Conservation (phyloP, 2,329 filamentous ascomycete species). For the Talaromyces marneffei region DNA sequence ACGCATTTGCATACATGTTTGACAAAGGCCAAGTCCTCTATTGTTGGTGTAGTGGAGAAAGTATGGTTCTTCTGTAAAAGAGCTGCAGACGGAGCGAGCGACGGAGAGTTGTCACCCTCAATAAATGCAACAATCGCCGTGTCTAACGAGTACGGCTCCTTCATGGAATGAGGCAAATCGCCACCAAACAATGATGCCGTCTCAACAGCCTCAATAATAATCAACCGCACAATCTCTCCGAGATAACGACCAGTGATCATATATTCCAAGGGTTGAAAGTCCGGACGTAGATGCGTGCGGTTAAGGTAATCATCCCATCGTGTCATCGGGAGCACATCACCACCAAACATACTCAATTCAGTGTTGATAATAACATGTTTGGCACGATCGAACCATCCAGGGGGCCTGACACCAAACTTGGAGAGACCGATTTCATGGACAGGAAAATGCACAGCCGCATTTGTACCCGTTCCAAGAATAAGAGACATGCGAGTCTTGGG, state of each 20-base stretch:
- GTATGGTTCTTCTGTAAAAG: constrained; percentile 50
- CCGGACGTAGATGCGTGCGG: constrained; percentile 50
- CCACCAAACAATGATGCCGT: constrained; percentile 53
- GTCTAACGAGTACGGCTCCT: constrained; percentile 55
- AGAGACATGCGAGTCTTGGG: constrained; percentile 57
- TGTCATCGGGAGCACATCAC: constrained; percentile 51
- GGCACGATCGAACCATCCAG: constrained; percentile 52
- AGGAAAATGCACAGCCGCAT: constrained; percentile 58
- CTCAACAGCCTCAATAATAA: constrained; percentile 55
- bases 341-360: constrained; percentile 61
- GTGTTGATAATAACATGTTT: constrained; percentile 60
- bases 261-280: constrained; percentile 62
- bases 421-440: constrained; percentile 47
- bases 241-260: constrained; percentile 59
- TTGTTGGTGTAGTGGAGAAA: constrained; percentile 40
- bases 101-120: constrained; percentile 42
- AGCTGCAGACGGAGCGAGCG: constrained; percentile 35
- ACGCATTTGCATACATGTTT: constrained; percentile 49
- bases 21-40: constrained; percentile 51
- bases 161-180: constrained; percentile 49
- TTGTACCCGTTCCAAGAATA: constrained; percentile 60
- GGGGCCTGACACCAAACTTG: constrained; percentile 53
- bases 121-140: constrained; percentile 55
- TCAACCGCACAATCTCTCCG: constrained; percentile 57
- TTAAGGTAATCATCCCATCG: constrained; percentile 59